phyloP scores from a whole-genome alignment of 768 basidiomycete genomes.

The Podaxis rugospora region DNA sequence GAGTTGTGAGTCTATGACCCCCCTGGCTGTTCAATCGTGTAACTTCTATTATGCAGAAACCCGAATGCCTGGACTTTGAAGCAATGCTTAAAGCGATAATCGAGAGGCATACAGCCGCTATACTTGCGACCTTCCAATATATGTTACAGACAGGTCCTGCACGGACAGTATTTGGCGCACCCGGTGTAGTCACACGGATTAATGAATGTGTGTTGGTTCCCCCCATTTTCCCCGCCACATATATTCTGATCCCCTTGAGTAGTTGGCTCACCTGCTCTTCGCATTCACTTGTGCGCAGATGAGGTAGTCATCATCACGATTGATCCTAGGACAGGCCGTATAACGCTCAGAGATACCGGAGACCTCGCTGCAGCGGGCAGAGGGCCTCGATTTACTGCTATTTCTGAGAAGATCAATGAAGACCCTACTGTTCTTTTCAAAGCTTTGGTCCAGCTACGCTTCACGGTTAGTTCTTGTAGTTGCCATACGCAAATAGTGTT shows the following conservation, averaged over 20 bases:
- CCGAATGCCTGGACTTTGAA: constrained; percentile 73
- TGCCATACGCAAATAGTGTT: not conserved
- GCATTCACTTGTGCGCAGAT: constrained; percentile 68
- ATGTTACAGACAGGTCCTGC: constrained; percentile 47
- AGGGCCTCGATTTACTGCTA: constrained; percentile 55
- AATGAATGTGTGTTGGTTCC: constrained; percentile 43
- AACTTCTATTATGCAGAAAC: constrained; percentile 37
- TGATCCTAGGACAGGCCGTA: constrained; percentile 73
- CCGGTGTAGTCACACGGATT: constrained; percentile 53
- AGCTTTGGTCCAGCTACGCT: constrained; percentile 54
- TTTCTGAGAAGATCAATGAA: constrained; percentile 66
- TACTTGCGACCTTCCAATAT: constrained; percentile 52
- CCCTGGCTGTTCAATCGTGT: not conserved
- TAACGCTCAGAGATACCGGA: constrained; percentile 78
- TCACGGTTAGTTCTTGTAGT: constrained; percentile 43
- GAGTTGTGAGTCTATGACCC: constrained; percentile 46
- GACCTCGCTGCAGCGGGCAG: constrained; percentile 73
- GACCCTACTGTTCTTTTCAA: constrained; percentile 57
- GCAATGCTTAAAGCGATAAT: constrained; percentile 59
- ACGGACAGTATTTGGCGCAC: constrained; percentile 55
- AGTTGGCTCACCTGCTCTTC: constrained; percentile 59
- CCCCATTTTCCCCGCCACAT: not conserved
- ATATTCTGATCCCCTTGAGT: constrained; percentile 1
- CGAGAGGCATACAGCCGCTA: constrained; percentile 57
- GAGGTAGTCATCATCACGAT: constrained; percentile 75